These are phyloP conservation scores for Leucocoprinus leucothites DNA, from an alignment of 768 basidiomycete genomes.

Conservation along the genomic window DNA sequence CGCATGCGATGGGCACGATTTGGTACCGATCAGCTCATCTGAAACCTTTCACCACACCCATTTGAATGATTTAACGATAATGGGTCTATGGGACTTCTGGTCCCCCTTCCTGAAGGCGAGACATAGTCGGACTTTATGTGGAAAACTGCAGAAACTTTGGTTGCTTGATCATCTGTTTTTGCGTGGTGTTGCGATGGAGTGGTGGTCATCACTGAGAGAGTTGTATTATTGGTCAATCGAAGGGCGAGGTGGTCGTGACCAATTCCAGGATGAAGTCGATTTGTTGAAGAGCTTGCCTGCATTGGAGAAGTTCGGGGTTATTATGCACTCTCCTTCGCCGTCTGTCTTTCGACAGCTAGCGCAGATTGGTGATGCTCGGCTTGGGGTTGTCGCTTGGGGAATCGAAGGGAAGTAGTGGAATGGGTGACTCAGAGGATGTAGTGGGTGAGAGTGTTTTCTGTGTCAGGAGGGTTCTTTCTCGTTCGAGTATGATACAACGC, in stretches of 20 bases:
- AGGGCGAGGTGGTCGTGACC: neutral
- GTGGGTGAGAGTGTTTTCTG: no score
- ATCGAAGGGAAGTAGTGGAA: neutral
- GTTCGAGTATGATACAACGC: no score
- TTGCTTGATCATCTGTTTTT: slow-evolving; percentile 6
- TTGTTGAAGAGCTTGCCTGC: neutral
- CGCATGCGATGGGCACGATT: slow-evolving; percentile 5
- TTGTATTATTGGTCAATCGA: slow-evolving; percentile 8
- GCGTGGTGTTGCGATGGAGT: neutral
- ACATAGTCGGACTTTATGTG: neutral
- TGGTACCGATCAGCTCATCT: neutral
- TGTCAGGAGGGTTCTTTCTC: no score
- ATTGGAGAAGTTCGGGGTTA: neutral
- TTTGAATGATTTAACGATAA: neutral
- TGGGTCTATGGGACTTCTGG: slow-evolving; percentile 11
- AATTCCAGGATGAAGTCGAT: neutral
- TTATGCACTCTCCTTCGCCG: neutral
- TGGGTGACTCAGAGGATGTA: neutral
- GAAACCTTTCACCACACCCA: neutral
- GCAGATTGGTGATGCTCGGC: neutral
- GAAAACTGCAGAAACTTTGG: neutral
- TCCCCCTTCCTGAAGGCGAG: neutral
- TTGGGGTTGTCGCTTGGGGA: neutral
- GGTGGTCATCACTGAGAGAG: slow-evolving; percentile 5
- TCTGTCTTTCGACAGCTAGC: neutral